These are phyloP conservation scores for Monilinia fructigena DNA, from an alignment of 2,329 filamentous ascomycete species.

Conservation along the genomic window DNA sequence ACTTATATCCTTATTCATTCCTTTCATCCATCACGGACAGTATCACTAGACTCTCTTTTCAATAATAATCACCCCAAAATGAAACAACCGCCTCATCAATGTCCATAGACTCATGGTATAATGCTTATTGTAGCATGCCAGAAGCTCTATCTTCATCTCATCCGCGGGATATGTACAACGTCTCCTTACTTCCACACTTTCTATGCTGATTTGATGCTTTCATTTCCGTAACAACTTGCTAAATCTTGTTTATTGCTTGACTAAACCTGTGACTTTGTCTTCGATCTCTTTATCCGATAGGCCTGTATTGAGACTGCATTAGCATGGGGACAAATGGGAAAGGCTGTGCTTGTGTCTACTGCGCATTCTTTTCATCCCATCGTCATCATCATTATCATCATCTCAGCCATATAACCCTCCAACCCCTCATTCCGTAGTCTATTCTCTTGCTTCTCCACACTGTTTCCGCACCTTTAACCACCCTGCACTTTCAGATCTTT, in stretches of 20 bases:
- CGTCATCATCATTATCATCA: neutral
- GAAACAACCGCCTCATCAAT: neutral
- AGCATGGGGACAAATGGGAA: neutral
- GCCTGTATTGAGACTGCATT: slow-evolving; percentile 44
- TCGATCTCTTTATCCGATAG: slow-evolving; percentile 66
- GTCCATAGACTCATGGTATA: neutral
- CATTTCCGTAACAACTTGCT: neutral
- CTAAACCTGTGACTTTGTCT: slow-evolving; percentile 25
- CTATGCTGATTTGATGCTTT: neutral
- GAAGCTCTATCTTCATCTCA: slow-evolving; percentile 7
- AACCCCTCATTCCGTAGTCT: neutral
- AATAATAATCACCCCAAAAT: neutral
- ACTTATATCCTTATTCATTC: slow-evolving; percentile 1
- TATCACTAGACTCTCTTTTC: neutral
- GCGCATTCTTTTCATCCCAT: slow-evolving; percentile 30
- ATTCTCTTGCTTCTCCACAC: neutral
- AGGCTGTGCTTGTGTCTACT: no score
- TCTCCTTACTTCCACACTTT: neutral
- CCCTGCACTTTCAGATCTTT: no score
- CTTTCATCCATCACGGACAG: neutral
- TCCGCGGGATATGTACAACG: slow-evolving; percentile 21
- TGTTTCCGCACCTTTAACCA: neutral
- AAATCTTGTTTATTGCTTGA: slow-evolving; percentile 12
- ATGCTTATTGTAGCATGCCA: slow-evolving; percentile 3
- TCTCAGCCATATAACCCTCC: neutral